These are phyloP conservation scores for Didymella keratinophila DNA, from an alignment of 2,329 filamentous ascomycete species.

Conservation along the genomic window DNA sequence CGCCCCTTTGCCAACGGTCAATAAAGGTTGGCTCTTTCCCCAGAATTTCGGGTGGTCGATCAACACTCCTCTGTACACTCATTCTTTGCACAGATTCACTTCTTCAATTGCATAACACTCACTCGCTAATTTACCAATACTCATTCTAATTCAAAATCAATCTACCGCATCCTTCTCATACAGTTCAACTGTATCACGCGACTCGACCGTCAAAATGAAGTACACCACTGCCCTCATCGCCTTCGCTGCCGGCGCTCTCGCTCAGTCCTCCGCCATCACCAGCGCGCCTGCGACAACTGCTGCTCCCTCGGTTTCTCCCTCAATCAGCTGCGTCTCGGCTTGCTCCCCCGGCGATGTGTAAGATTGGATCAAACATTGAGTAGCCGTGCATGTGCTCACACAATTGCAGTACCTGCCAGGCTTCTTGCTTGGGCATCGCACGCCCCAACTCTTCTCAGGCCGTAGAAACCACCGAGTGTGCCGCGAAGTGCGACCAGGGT, in stretches of 20 bases:
- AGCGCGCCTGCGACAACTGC: slow-evolving; percentile 47
- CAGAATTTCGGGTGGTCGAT: slow-evolving; percentile 5
- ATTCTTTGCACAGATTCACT: slow-evolving; percentile 16
- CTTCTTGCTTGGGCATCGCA: slow-evolving; percentile 60
- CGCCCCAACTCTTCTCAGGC: slow-evolving; percentile 60
- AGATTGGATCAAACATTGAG: background rate
- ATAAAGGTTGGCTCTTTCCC: slow-evolving; percentile 16
- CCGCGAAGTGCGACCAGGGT: slow-evolving; percentile 62
- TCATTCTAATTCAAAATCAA: slow-evolving; percentile 10
- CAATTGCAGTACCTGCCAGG: slow-evolving; percentile 53
- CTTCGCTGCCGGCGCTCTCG: slow-evolving; percentile 56
- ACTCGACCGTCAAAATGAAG: slow-evolving; percentile 49
- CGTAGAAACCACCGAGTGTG: slow-evolving; percentile 61
- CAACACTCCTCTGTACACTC: slow-evolving; percentile 21
- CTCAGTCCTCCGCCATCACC: slow-evolving; percentile 51
- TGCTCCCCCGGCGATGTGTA: slow-evolving; percentile 57
- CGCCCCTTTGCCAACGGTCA: slow-evolving; percentile 16
- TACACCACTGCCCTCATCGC: slow-evolving; percentile 56
- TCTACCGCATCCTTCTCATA: background rate
- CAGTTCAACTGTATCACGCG: slow-evolving; percentile 12
- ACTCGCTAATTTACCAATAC: slow-evolving; percentile 11
- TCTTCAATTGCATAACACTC: slow-evolving; percentile 18
- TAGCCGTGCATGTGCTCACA: slow-evolving; percentile 7
- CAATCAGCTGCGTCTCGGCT: slow-evolving; percentile 45
- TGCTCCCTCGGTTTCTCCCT: slow-evolving; percentile 33